Base-by-base conservation (phyloP, 805 yeast species). In the Wickerhamiella azyma region DNA sequence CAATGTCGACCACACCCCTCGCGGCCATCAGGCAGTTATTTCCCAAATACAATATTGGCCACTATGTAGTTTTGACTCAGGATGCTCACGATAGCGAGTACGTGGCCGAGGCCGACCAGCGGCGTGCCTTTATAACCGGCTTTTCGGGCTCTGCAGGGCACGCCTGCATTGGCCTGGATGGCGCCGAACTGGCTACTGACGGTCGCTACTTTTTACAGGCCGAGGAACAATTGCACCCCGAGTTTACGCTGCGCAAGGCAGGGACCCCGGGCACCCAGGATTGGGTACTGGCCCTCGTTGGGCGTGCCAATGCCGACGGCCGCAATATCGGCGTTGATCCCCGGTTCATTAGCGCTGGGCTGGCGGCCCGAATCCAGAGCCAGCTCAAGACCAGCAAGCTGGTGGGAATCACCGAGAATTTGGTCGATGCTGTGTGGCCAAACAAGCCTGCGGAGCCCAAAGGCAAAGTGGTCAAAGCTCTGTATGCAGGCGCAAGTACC, bases 191-290 rank as follows among this genome's bases (percentile, higher is more conserved):
- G 43, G 77, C 94, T 8, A 92, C 98, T 0, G 98, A 92, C 63
- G 97, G 97, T 1, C 71, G 98, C 53, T 92, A 92, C 66, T 92
- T 85, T 62, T 68, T 84, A 49, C 98, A 92, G 65, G 97, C 97
- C 1, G 76, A 73, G 18, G 75, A 79, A 48, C 92, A 92, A 64
- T 67, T 92, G 46, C 94, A 85, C 59, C 57, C 63, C 33, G 77
- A 77, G 57, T 92, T 97, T 97, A 63, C 65, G 1, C 64, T 92
- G 39, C 69, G 92, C 49, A 86, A 81, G 58, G 94, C 81, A 60
- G 94, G 94, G 3, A 66, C 70, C 30, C 70, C 73, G n/a, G 82
- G 79, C 28, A 73, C 73, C 33, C 75, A 79, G 11, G 68, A 81
- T 6, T 89, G 97, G 97, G 76, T 76, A 50, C 77, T 79, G 45